A percentile compares a stretch with the other conserved stretches of the same genome.
phyloP scores from a whole-genome alignment of 1,284 basidiomycete genomes.

The Trichosporon sp. region DNA sequence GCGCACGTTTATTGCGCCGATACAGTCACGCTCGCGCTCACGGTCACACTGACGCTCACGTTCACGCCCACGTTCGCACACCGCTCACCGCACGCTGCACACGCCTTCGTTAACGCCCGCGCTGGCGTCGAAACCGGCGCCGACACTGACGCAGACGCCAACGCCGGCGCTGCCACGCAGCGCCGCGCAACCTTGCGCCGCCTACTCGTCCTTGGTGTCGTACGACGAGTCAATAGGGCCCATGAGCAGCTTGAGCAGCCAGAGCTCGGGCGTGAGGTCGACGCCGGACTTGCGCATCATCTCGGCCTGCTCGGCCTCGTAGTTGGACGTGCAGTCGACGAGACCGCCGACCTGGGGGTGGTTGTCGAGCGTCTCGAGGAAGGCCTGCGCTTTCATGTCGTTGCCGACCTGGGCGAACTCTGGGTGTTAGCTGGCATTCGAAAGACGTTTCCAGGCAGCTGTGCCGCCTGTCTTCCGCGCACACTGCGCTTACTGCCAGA shows the following conservation, averaged over 20 bases:
- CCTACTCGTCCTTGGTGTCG: slow-evolving; percentile 35
- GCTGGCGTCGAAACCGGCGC: no score
- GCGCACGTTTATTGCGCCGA: no score
- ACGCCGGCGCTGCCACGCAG: neutral
- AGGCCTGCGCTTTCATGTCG: slow-evolving; percentile 47
- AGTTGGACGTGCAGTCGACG: slow-evolving; percentile 48
- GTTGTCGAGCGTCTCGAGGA: slow-evolving; percentile 50
- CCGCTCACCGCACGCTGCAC: no score
- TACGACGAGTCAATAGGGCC: slow-evolving; percentile 39
- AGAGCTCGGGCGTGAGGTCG: slow-evolving; percentile 31
- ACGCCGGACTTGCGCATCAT: slow-evolving; percentile 39
- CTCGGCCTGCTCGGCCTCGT: slow-evolving; percentile 48
- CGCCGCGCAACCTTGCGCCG: no score
- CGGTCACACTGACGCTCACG: no score
- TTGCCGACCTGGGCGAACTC: slow-evolving; percentile 51
- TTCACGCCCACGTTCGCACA: no score
- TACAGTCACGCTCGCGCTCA: no score
- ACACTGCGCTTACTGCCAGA: no score
- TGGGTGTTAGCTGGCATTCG: slow-evolving; percentile 9
- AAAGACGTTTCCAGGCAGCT: no score
- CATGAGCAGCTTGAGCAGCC: slow-evolving; percentile 43
- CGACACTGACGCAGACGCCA: neutral
- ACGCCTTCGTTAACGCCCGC: no score
- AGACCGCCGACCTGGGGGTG: slow-evolving; percentile 48
- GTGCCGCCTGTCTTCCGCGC: no score